A percentile compares a stretch with the other conserved stretches of the same genome.
phyloP scores from a whole-genome alignment of 2,329 filamentous ascomycete genomes.

The Phaeosphaeria sp. region DNA sequence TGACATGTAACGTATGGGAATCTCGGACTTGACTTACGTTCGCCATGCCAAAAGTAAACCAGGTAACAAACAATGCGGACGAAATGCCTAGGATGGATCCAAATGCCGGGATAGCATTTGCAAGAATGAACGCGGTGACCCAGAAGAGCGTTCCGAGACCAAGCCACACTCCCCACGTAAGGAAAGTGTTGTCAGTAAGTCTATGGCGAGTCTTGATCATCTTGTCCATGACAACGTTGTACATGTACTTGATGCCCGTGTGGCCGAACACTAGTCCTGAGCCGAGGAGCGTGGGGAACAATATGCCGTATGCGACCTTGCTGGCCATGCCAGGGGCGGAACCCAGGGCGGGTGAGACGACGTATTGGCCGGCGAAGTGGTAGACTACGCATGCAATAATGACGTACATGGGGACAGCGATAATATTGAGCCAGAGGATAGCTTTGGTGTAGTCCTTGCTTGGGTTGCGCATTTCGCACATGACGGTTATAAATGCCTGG shows the following conservation, averaged over 20 bases:
- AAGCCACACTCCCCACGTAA: slow-evolving; percentile 44
- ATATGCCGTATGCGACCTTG: slow-evolving; percentile 71
- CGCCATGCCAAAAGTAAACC: slow-evolving; percentile 62
- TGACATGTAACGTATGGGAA: too few relatives aligned
- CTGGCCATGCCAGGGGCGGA: slow-evolving; percentile 61
- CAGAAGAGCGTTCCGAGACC: slow-evolving; percentile 53
- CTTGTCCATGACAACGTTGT: slow-evolving; percentile 62
- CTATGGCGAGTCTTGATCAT: slow-evolving; percentile 33
- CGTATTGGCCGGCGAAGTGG: slow-evolving; percentile 64
- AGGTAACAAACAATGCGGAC: slow-evolving; percentile 64
- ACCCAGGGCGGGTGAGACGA: slow-evolving; percentile 68
- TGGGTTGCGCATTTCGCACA: slow-evolving; percentile 67
- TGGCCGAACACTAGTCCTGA: slow-evolving; percentile 72
- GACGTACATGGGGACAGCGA: slow-evolving; percentile 65
- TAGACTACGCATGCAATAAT: slow-evolving; percentile 71
- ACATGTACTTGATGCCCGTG: slow-evolving; percentile 69
- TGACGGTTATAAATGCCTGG: slow-evolving; percentile 70
- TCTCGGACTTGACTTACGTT: too few relatives aligned
- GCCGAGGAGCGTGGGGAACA: slow-evolving; percentile 71
- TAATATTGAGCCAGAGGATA: slow-evolving; percentile 60
- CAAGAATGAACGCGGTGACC: slow-evolving; percentile 70
- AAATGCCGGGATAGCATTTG: slow-evolving; percentile 72
- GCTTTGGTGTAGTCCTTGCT: slow-evolving; percentile 63
- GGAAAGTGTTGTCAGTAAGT: slow-evolving; percentile 27
- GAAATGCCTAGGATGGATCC: slow-evolving; percentile 68